Evolutionary conservation across 495 filamentous ascomycete genomes (phyloP).

Genomic region (Tetracladium setigerum): DNA sequence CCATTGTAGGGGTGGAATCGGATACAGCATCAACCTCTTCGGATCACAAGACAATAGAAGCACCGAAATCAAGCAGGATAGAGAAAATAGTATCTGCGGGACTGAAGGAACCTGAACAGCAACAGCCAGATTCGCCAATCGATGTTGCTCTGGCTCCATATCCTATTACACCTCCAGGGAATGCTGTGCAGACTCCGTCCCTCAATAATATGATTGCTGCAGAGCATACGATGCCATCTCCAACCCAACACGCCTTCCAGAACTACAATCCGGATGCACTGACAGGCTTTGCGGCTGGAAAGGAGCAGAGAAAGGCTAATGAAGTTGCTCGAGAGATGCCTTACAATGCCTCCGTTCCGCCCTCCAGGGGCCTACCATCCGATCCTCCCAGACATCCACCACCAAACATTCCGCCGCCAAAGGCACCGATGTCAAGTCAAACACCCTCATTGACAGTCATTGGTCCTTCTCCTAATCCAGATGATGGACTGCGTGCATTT

Average conservation of each 20-base stretch:
- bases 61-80: conserved; percentile 1
- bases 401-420: conserved; percentile 18
- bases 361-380: conserved; percentile 39
- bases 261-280: conserved; percentile 44
- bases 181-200: conserved; percentile 21
- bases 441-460: conserved; percentile 34
- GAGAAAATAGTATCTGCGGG: conserved; percentile 15
- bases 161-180: conserved; percentile 46
- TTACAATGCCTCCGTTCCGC: conserved; percentile 35
- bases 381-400: conserved; percentile 26
- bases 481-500: conserved; percentile 32
- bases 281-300: conserved; percentile 34
- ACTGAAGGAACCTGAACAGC: conserved; percentile 9
- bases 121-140: conserved; percentile 33
- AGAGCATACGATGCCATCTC: conserved; percentile 42
- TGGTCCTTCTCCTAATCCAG: conserved; percentile 39
- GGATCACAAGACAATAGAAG: conserved; percentile 3
- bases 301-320: conserved; percentile 27
- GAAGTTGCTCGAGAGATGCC: conserved; percentile 30
- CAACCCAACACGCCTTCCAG: conserved; percentile 43
- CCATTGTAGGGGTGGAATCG: conserved; percentile 18
- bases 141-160: conserved; percentile 47
- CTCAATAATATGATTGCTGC: conserved; percentile 17
- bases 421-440: conserved; percentile 14
- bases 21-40: conserved; percentile 13